These are phyloP conservation scores for Xylaria sp. DNA, from an alignment of 2,329 filamentous ascomycete genomes.

Conservation along the genomic window DNA sequence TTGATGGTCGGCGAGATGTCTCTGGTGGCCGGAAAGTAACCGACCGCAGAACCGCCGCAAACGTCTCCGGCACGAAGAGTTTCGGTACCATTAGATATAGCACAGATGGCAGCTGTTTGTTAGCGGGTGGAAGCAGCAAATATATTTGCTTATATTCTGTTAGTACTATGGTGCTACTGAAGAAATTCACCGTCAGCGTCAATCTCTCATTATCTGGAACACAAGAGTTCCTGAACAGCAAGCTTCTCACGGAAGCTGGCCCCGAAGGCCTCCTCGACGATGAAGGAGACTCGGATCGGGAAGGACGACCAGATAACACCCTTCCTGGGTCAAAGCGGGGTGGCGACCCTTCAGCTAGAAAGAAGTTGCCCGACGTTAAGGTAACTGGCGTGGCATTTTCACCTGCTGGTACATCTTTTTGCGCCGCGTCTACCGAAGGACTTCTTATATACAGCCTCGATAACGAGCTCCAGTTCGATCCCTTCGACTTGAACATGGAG, in stretches of 20 bases:
- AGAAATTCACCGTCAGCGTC: constrained; percentile 94
- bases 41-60: constrained; percentile 91
- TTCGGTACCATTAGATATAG: constrained; percentile 92
- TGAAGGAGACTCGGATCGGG: constrained; percentile 85
- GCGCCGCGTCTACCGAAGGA: constrained; percentile 93
- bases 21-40: constrained; percentile 90
- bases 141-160: constrained; percentile 99
- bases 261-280: constrained; percentile 87
- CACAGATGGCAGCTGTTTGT: constrained; percentile 87
- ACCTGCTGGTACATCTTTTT: constrained; percentile 89
- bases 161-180: constrained; percentile 87
- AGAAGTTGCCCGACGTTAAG: constrained; percentile 81
- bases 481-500: constrained; percentile 93
- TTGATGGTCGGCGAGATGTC: constrained; percentile 91
- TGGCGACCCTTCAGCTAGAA: constrained; percentile 81
- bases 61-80: constrained; percentile 87
- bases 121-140: constrained; percentile 96
- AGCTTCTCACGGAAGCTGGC: constrained; percentile 88
- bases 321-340: constrained; percentile 90
- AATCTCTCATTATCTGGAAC: constrained; percentile 97
- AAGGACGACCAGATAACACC: constrained; percentile 81
- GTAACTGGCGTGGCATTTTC: constrained; percentile 89
- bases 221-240: constrained; percentile 96
- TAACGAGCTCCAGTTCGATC: constrained; percentile 85
- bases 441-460: constrained; percentile 94